Conservation (phyloP, 306 rosid genomes). For the Purshia tridentata region DNA sequence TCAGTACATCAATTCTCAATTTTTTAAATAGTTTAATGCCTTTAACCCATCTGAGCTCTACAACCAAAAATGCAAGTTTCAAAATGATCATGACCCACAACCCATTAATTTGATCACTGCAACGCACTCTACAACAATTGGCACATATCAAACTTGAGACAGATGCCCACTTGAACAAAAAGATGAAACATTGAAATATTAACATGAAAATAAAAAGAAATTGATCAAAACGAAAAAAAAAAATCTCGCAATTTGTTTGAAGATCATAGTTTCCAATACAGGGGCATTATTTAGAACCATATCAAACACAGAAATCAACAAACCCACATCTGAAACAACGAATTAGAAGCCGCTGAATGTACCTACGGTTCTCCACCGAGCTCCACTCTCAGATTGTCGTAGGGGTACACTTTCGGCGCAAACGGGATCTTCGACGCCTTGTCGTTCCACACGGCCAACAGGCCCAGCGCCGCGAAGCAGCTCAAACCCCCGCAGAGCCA, state of each 20-base stretch:
- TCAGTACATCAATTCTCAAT: neutral
- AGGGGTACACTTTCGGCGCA: slow-evolving; percentile 89
- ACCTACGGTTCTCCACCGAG: slow-evolving; percentile 85
- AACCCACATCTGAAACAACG: slow-evolving; percentile 38
- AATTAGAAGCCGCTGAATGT: slow-evolving; percentile 18
- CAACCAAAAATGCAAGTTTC: neutral
- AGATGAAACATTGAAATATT: neutral
- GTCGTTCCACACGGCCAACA: slow-evolving; percentile 84
- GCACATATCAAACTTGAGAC: neutral
- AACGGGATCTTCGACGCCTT: slow-evolving; percentile 86
- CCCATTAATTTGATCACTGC: neutral
- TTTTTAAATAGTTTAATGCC: neutral
- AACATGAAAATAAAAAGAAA: neutral
- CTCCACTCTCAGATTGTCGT: slow-evolving; percentile 86
- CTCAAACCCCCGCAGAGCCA: slow-evolving; percentile 95
- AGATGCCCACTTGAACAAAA: neutral
- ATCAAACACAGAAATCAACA: slow-evolving; percentile 30
- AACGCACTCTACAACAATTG: neutral
- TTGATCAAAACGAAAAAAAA: neutral
- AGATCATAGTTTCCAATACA: neutral
- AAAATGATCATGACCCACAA: neutral
- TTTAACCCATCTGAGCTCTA: neutral
- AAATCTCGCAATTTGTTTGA: neutral
- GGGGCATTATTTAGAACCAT: slow-evolving; percentile 37
- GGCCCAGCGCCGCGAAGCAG: slow-evolving; percentile 66